Evolutionary conservation across 108 stramenopile species (phyloP).

Genomic region (Cyclotella cryptica): DNA sequence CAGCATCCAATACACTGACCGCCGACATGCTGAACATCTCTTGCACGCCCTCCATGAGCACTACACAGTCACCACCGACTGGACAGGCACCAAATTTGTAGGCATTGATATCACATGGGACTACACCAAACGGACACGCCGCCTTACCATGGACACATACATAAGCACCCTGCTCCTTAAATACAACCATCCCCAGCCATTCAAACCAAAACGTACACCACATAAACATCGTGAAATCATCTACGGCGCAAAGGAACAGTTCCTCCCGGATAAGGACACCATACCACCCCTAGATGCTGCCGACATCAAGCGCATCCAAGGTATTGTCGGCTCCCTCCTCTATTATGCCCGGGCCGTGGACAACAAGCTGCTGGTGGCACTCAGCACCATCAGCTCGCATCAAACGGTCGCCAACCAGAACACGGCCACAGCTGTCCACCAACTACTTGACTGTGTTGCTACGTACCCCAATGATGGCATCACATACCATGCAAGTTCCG

Average conservation of each 20-base stretch:
- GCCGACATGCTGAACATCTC: constrained; percentile 9
- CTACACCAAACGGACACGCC: constrained; percentile 1
- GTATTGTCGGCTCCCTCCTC: not conserved
- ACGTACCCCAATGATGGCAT: not conserved
- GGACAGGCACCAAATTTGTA: not conserved
- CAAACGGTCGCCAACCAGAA: not conserved
- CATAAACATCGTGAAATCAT: constrained; percentile 1
- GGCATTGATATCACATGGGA: constrained; percentile 19
- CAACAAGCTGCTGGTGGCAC: constrained; percentile 2
- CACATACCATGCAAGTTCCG: not conserved
- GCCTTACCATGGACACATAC: not conserved
- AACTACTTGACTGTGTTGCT: not conserved
- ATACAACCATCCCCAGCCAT: not conserved
- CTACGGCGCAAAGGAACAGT: not conserved
- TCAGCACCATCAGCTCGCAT: not conserved
- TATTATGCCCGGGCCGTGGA: constrained; percentile 7
- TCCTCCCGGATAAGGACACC: not conserved
- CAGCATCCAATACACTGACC: constrained; percentile 1
- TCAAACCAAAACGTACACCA: not conserved
- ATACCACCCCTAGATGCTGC: not conserved
- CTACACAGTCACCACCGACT: constrained; percentile 14
- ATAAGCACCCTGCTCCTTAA: not conserved
- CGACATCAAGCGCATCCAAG: constrained; percentile 1
- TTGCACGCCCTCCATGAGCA: not conserved
- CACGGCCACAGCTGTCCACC: not conserved